Evolutionary conservation across 352 stramenopile species (phyloP).

Genomic region (Globisporangium irregulare): DNA sequence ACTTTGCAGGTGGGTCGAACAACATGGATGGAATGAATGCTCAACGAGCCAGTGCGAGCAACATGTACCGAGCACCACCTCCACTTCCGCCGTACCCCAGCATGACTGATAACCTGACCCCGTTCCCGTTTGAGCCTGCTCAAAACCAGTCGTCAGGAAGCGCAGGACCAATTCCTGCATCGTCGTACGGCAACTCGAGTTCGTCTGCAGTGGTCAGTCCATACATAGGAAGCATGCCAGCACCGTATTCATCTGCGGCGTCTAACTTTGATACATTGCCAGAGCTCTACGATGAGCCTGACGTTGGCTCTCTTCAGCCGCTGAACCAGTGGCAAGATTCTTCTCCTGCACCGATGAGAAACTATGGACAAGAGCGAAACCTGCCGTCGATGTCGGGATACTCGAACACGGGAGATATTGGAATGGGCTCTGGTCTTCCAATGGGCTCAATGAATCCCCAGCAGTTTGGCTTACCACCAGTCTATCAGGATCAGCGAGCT

Average conservation of each 20-base stretch:
- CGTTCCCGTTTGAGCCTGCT: conserved; percentile 31
- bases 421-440: not conserved
- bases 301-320: conserved; percentile 13
- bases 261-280: conserved; percentile 28
- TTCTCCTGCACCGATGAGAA: conserved; percentile 19
- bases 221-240: conserved; percentile 34
- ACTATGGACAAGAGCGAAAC: conserved; percentile 11
- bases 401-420: conserved; percentile 6
- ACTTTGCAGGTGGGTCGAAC: not conserved
- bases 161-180: conserved; percentile 4
- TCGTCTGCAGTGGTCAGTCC: conserved; percentile 17
- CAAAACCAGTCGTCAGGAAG: conserved; percentile 23
- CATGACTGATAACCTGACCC: conserved; percentile 23
- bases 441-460: conserved; percentile 14
- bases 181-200: conserved; percentile 24
- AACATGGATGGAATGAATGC: not conserved
- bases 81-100: conserved; percentile 4
- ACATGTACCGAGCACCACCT: conserved; percentile 8
- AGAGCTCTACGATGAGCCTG: conserved; percentile 23
- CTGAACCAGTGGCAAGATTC: conserved; percentile 20
- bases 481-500: conserved; percentile 16
- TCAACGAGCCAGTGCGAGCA: conserved; percentile 8
- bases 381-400: conserved; percentile 11
- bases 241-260: conserved; percentile 21
- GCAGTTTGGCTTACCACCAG: conserved; percentile 8